Evolutionary conservation across 768 basidiomycete species (phyloP).

Genomic region (Boletus pseudopeckii): DNA sequence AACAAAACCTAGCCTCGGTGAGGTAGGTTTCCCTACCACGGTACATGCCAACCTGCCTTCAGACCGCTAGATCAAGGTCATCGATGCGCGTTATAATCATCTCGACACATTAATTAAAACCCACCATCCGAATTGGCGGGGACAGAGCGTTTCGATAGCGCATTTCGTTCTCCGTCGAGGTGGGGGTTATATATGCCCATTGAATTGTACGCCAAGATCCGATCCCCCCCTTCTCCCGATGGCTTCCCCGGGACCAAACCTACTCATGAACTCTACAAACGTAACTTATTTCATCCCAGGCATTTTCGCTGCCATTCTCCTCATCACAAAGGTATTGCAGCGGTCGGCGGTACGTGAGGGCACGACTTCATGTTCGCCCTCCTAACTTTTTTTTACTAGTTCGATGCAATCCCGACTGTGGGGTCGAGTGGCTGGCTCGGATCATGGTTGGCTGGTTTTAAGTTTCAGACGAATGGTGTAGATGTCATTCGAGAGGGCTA

Average conservation of each 20-base stretch:
- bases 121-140: background rate
- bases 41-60: background rate
- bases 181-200: background rate
- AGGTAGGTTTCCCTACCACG: background rate
- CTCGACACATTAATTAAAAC: background rate
- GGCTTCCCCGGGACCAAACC: background rate
- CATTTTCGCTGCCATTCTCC: background rate
- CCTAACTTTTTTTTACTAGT: background rate
- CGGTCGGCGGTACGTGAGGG: background rate
- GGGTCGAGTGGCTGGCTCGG: constrained; percentile 25
- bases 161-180: background rate
- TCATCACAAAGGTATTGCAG: background rate
- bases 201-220: background rate
- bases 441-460: constrained; percentile 26
- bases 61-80: too few species aligned
- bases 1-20: background rate
- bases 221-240: background rate
- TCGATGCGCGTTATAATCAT: too few species aligned
- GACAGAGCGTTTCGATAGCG: background rate
- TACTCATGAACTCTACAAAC: background rate
- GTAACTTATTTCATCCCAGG: background rate
- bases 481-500: background rate
- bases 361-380: too few species aligned
- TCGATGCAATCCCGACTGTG: constrained; percentile 28
- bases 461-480: constrained; percentile 15